These are phyloP conservation scores for Pistacia vera DNA, from an alignment of 345 rosid genomes.

Conservation along the genomic window DNA sequence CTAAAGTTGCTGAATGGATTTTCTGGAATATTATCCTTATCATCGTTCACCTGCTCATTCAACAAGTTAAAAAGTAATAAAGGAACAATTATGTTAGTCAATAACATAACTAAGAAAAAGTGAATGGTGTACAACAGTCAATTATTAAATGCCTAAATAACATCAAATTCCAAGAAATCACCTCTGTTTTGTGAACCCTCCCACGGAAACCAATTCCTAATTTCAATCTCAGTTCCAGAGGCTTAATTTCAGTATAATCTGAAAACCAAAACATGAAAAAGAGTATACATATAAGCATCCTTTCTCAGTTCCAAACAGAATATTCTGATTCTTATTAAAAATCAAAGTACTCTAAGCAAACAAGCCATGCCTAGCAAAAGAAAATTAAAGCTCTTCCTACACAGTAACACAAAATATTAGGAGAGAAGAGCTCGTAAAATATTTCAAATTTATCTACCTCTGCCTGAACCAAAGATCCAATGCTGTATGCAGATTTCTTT, in stretches of 20 bases:
- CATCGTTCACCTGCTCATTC: slow-evolving; percentile 60
- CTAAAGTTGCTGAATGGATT: slow-evolving; percentile 67
- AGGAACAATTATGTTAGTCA: neutral
- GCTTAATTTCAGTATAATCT: slow-evolving; percentile 85
- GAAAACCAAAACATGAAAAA: slow-evolving; percentile 27
- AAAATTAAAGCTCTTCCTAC: too few relatives aligned
- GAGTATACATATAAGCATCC: neutral
- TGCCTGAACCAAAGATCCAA: slow-evolving; percentile 83
- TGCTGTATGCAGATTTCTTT: slow-evolving; percentile 62
- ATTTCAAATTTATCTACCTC: slow-evolving; percentile 58
- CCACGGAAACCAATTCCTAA: slow-evolving; percentile 81
- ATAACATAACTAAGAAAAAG: slow-evolving; percentile 13
- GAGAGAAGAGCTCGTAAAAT: slow-evolving; percentile 3
- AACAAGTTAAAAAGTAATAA: slow-evolving; percentile 21
- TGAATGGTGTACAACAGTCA: neutral
- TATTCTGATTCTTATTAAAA: too few relatives aligned
- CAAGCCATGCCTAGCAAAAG: neutral
- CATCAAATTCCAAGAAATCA: slow-evolving; percentile 32
- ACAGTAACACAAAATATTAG: neutral
- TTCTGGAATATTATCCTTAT: slow-evolving; percentile 41
- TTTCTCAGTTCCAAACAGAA: neutral
- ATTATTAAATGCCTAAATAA: slow-evolving; percentile 12
- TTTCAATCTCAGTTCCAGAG: slow-evolving; percentile 81
- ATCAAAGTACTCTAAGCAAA: too few relatives aligned
- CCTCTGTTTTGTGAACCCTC: slow-evolving; percentile 92